These are phyloP conservation scores for Rhododendron kiyosumense DNA, from an alignment of 148 eudicot species.

Conservation along the genomic window DNA sequence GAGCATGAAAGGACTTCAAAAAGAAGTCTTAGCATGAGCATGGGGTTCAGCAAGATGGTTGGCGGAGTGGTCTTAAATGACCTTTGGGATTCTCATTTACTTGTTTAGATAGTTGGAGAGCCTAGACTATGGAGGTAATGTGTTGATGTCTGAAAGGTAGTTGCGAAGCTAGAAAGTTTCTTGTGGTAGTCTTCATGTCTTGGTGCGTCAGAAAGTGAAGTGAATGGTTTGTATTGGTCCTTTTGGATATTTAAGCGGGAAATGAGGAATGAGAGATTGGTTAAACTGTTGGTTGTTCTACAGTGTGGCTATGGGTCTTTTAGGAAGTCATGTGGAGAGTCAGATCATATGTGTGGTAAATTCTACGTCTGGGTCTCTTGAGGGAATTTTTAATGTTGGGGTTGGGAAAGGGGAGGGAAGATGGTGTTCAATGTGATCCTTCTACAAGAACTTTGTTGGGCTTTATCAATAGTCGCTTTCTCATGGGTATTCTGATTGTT, in stretches of 20 bases:
- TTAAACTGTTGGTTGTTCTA: neutral
- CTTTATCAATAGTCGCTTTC: neutral
- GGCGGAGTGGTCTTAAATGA: neutral
- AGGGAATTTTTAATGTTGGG: neutral
- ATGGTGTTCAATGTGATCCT: neutral
- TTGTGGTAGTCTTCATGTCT: neutral
- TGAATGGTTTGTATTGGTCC: neutral
- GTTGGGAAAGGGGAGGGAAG: neutral
- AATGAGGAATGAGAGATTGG: neutral
- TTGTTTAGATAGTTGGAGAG: neutral
- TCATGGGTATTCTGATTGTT: neutral
- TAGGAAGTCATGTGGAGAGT: neutral
- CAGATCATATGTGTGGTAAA: neutral
- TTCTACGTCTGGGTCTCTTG: neutral
- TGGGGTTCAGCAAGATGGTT: neutral
- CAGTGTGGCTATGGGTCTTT: neutral
- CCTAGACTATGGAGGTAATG: neutral
- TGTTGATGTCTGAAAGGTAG: neutral
- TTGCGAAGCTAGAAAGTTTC: neutral
- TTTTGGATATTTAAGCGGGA: neutral
- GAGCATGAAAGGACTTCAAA: neutral
- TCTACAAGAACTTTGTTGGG: no score
- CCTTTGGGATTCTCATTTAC: neutral
- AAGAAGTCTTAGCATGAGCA: neutral
- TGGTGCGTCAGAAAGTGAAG: neutral